Conservation (phyloP, 352 stramenopile genomes). For the Globisporangium solare region DNA sequence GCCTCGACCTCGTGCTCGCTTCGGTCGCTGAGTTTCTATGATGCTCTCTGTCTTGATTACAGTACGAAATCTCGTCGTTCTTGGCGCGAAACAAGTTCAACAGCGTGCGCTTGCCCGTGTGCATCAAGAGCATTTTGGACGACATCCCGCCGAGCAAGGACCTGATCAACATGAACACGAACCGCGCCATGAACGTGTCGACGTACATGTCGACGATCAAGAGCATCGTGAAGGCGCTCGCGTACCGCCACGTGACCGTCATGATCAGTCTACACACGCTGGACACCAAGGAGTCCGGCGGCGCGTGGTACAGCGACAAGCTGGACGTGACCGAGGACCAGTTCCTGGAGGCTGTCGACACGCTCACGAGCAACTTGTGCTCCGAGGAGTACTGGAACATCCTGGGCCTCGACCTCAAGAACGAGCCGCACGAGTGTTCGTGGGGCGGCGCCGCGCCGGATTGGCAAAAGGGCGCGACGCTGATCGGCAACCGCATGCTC, state of each 20-base stretch:
- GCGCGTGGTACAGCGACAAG: slow-evolving; percentile 50
- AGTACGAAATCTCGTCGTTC: slow-evolving; percentile 64
- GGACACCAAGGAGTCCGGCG: slow-evolving; percentile 32
- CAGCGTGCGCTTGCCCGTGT: slow-evolving; percentile 50
- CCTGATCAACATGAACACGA: slow-evolving; percentile 62
- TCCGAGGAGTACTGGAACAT: slow-evolving; percentile 61
- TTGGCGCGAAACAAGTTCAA: slow-evolving; percentile 73
- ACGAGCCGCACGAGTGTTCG: slow-evolving; percentile 55
- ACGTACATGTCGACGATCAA: slow-evolving; percentile 62
- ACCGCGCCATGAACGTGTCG: slow-evolving; percentile 63
- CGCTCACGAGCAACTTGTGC: slow-evolving; percentile 54
- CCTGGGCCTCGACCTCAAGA: slow-evolving; percentile 66
- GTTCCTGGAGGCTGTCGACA: slow-evolving; percentile 50
- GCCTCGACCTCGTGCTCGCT: too few relatives aligned
- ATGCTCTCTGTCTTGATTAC: neutral
- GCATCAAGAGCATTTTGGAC: slow-evolving; percentile 47
- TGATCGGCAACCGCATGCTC: slow-evolving; percentile 65
- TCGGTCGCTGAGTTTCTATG: neutral
- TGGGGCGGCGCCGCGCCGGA: slow-evolving; percentile 38
- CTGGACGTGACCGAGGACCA: slow-evolving; percentile 47
- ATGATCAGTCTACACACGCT: slow-evolving; percentile 74
- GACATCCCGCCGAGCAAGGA: slow-evolving; percentile 35
- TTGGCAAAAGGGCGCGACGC: slow-evolving; percentile 48
- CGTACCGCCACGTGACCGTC: slow-evolving; percentile 59
- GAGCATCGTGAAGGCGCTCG: slow-evolving; percentile 48